Conservation (phyloP, 164 flowering plant genomes). For the Vitis vinifera region ASM3070453v1 NC_081812.1:13776501-13777000, state of each 20-base stretch:
- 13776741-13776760: slow-evolving; percentile 66
- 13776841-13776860: slow-evolving; percentile 9
- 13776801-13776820: slow-evolving; percentile 78
- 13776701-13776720: slow-evolving; percentile 24
- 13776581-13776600: too few relatives aligned
- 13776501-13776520: too few relatives aligned
- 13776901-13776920: too few relatives aligned
- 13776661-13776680: slow-evolving; percentile 73
- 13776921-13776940: too few relatives aligned
- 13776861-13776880: neutral
- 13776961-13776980: too few relatives aligned
- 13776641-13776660: slow-evolving; percentile 67
- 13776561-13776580: too few relatives aligned
- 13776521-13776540: too few relatives aligned
- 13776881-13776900: neutral
- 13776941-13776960: too few relatives aligned
- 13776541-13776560: too few relatives aligned
- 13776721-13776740: slow-evolving; percentile 9
- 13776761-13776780: slow-evolving; percentile 76
- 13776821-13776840: slow-evolving; percentile 67
- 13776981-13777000: too few relatives aligned
- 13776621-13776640: slow-evolving; percentile 87
- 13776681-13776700: slow-evolving; percentile 61
- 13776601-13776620: slow-evolving; percentile 7
- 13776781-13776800: slow-evolving; percentile 91